phyloP scores from a whole-genome alignment of 2,329 filamentous ascomycete genomes.

The Xylariaceae sp. region DNA sequence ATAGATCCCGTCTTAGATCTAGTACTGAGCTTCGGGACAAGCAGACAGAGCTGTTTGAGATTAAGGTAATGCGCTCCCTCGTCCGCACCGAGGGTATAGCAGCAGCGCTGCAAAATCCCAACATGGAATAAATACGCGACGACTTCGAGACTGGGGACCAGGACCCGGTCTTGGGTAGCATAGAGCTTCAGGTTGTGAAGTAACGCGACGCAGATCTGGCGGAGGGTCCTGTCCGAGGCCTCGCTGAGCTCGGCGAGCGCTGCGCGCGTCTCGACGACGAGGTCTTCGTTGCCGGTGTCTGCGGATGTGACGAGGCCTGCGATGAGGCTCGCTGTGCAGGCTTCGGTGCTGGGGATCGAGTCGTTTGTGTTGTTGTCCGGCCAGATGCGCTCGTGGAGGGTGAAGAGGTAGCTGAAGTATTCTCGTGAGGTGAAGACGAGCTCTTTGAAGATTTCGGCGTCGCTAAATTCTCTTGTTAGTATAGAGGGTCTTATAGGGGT shows the following conservation, averaged over 20 bases:
- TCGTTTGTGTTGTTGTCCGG: constrained; percentile 37
- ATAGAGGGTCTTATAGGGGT: not conserved
- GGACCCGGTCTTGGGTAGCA: constrained; percentile 60
- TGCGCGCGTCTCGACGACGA: constrained; percentile 63
- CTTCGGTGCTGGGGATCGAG: constrained; percentile 29
- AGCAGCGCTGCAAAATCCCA: constrained; percentile 40
- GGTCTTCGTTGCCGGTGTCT: constrained; percentile 70
- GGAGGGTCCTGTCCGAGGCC: constrained; percentile 36
- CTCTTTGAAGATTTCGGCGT: constrained; percentile 33
- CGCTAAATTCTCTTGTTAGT: constrained; percentile 31
- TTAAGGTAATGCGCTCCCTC: constrained; percentile 34
- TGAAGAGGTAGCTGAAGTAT: constrained; percentile 55
- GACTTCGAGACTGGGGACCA: constrained; percentile 72
- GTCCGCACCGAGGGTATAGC: not conserved
- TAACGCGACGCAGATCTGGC: constrained; percentile 47
- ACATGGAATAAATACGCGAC: constrained; percentile 70
- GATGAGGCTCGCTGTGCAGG: constrained; percentile 51
- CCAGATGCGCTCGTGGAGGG: constrained; percentile 36
- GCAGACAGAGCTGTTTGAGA: constrained; percentile 57
- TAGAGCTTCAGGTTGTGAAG: constrained; percentile 48
- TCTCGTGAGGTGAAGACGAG: constrained; percentile 52
- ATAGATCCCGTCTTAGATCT: constrained; percentile 63
- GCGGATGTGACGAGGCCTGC: constrained; percentile 67
- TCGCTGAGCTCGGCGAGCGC: constrained; percentile 56
- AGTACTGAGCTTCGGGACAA: constrained; percentile 73